Evolutionary conservation across 495 filamentous ascomycete genomes (phyloP).

Genomic region (Penicillium psychrofluorescens): DNA sequence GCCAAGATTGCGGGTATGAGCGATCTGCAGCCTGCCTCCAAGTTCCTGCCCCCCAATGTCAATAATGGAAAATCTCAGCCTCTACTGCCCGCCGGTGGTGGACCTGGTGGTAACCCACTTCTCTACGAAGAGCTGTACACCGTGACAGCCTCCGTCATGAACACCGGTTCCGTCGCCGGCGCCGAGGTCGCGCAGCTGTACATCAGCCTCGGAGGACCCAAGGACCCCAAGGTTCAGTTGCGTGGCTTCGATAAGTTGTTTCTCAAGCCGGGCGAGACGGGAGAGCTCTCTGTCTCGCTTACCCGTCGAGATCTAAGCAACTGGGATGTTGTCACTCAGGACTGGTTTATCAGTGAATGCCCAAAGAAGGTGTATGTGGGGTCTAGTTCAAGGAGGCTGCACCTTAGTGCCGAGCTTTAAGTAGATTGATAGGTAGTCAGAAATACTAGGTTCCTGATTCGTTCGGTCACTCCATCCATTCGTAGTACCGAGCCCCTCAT

Average conservation of each 20-base stretch:
- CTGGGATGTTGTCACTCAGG: constrained; percentile 74
- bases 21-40: constrained; percentile 56
- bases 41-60: constrained; percentile 63
- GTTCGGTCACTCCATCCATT: too few species aligned
- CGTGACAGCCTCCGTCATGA: constrained; percentile 70
- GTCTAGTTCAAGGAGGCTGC: constrained; percentile 58
- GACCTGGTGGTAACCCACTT: constrained; percentile 71
- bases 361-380: constrained; percentile 76
- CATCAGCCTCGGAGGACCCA: constrained; percentile 68
- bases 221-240: constrained; percentile 65
- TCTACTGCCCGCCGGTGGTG: constrained; percentile 54
- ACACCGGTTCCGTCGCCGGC: constrained; percentile 67
- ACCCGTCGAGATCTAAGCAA: constrained; percentile 82
- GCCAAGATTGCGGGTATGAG: constrained; percentile 50
- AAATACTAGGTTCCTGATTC: too few species aligned
- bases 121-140: constrained; percentile 78
- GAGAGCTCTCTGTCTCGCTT: constrained; percentile 59
- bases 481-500: too few species aligned
- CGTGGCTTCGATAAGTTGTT: constrained; percentile 76
- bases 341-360: constrained; percentile 73
- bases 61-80: constrained; percentile 61
- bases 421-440: too few species aligned
- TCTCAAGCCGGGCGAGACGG: constrained; percentile 59
- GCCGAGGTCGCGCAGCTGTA: constrained; percentile 89
- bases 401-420: constrained; percentile 30